phyloP scores from a whole-genome alignment of 2,329 filamentous ascomycete species.

The Trichoderma hamatum region DNA sequence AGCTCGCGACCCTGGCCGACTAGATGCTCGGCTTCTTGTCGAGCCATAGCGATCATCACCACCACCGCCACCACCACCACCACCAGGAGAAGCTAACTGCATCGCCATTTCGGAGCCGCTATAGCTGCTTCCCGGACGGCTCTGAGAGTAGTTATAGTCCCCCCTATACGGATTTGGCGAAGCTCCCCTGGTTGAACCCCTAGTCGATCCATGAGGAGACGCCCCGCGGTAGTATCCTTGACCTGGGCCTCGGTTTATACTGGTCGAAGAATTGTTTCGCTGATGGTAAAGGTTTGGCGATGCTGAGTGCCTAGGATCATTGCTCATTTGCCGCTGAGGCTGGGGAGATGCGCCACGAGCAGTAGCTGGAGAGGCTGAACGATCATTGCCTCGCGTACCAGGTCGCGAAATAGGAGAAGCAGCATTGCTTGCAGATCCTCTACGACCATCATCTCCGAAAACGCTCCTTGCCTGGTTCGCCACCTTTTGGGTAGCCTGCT shows the following conservation, averaged over 20 bases:
- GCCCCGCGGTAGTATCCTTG: constrained; percentile 56
- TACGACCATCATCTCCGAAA: constrained; percentile 57
- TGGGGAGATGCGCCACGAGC: constrained; percentile 66
- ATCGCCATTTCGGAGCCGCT: constrained; percentile 64
- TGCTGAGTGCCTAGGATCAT: constrained; percentile 53
- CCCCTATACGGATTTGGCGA: constrained; percentile 52
- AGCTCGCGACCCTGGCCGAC: constrained; percentile 53
- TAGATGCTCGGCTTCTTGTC: constrained; percentile 52
- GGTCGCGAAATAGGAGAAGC: constrained; percentile 55
- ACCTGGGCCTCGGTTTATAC: constrained; percentile 51
- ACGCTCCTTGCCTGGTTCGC: constrained; percentile 80
- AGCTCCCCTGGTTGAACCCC: constrained; percentile 49
- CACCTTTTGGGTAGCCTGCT: constrained; percentile 89
- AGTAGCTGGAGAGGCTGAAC: constrained; percentile 69
- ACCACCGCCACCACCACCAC: constrained; percentile 53
- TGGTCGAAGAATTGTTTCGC: constrained; percentile 44
- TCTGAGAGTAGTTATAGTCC: constrained; percentile 46
- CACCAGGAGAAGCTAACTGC: constrained; percentile 58
- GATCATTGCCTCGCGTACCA: constrained; percentile 60
- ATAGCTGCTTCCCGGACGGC: constrained; percentile 56
- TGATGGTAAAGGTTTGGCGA: constrained; percentile 67
- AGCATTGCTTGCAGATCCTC: constrained; percentile 32
- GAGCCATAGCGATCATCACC: constrained; percentile 63
- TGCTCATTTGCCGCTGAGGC: constrained; percentile 55
- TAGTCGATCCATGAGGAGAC: constrained; percentile 53